These are phyloP conservation scores for Phytophthora citrophthora DNA, from an alignment of 352 stramenopile genomes.

Conservation along the genomic window DNA sequence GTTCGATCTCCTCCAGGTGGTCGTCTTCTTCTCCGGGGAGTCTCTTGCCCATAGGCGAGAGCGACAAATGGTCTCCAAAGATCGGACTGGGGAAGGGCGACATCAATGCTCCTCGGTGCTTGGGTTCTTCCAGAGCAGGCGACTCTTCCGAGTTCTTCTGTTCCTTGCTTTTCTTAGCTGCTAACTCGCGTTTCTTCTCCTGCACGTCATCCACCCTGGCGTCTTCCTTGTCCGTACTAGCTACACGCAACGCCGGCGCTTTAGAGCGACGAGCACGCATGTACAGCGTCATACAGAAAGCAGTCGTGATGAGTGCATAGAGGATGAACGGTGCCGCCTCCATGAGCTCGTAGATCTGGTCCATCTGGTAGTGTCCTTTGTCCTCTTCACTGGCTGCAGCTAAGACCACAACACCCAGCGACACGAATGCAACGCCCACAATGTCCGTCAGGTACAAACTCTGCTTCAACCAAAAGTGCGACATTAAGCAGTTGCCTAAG, in stretches of 20 bases:
- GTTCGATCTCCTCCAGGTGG: constrained; percentile 60
- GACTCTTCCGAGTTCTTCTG: constrained; percentile 32
- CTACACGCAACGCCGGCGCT: constrained; percentile 76
- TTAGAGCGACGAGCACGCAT: constrained; percentile 83
- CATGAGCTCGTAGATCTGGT: constrained; percentile 88
- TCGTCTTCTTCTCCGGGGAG: constrained; percentile 61
- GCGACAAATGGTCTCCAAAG: constrained; percentile 55
- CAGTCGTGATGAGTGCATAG: constrained; percentile 81
- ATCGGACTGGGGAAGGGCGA: constrained; percentile 84
- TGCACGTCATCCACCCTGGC: constrained; percentile 56
- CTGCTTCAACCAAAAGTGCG: constrained; percentile 89
- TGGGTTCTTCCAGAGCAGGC: constrained; percentile 37
- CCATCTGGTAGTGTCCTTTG: constrained; percentile 84
- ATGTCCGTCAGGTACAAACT: constrained; percentile 88
- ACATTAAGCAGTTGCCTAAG: constrained; percentile 85
- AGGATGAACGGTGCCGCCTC: constrained; percentile 81
- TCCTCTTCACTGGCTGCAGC: constrained; percentile 74
- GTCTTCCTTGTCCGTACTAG: constrained; percentile 57
- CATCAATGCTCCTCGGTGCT: constrained; percentile 60
- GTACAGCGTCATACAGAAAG: constrained; percentile 86
- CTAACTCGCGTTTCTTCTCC: constrained; percentile 59
- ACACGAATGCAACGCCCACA: constrained; percentile 75
- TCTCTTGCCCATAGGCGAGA: constrained; percentile 42
- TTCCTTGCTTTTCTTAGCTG: constrained; percentile 29
- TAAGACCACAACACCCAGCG: constrained; percentile 81